phyloP scores from a whole-genome alignment of 306 rosid species.

The Vachellia pachyceras region DNA sequence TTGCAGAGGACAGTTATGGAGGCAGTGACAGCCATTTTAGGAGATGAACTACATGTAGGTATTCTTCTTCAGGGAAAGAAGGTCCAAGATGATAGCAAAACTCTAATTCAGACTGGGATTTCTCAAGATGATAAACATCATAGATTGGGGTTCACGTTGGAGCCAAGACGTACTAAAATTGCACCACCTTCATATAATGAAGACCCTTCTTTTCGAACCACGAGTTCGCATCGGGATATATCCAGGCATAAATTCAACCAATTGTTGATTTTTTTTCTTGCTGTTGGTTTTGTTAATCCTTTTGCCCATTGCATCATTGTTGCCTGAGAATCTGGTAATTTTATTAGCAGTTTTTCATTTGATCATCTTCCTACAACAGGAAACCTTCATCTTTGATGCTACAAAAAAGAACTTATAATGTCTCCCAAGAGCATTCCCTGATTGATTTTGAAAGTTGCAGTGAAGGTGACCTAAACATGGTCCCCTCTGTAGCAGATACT shows the following conservation, averaged over 20 bases:
- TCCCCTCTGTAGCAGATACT: conserved; percentile 45
- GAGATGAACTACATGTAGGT: conserved; percentile 82
- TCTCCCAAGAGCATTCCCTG: conserved; percentile 42
- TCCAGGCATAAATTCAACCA: conserved; percentile 50
- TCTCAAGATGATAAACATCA: conserved; percentile 62
- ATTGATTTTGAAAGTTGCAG: conserved; percentile 51
- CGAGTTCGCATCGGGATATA: conserved; percentile 38
- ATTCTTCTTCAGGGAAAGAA: conserved; percentile 76
- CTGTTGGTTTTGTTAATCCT: not conserved
- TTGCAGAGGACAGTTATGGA: conserved; percentile 69
- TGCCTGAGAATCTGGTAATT: not conserved
- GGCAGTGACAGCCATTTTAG: conserved; percentile 67
- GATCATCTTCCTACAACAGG: conserved; percentile 48
- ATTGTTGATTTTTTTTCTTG: conserved; percentile 12
- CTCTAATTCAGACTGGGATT: conserved; percentile 75
- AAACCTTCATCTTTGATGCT: conserved; percentile 54
- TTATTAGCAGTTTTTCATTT: conserved; percentile 30
- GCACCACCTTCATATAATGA: conserved; percentile 42
- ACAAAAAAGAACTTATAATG: conserved; percentile 52
- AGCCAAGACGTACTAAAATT: conserved; percentile 57
- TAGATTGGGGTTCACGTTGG: conserved; percentile 75
- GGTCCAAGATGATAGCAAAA: conserved; percentile 73
- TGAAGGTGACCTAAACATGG: conserved; percentile 48
- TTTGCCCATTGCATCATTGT: not conserved
- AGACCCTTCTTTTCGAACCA: conserved; percentile 45